phyloP scores from a whole-genome alignment of 208 protist genomes.

The Acanthamoeba castellanii region DNA sequence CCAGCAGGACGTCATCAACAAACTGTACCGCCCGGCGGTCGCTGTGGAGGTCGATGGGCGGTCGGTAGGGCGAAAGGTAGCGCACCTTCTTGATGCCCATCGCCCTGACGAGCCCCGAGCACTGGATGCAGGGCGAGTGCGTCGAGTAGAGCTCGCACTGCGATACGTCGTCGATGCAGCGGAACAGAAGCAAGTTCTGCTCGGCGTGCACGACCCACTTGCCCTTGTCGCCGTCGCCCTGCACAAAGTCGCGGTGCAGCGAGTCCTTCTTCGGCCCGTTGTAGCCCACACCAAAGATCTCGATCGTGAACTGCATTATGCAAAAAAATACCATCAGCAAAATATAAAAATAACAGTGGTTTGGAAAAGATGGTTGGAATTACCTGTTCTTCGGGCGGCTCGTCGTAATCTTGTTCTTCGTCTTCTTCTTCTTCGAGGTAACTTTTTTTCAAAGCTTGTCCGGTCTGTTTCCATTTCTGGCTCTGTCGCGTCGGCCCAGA shows the following conservation, averaged over 20 bases:
- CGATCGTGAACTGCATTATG: neutral
- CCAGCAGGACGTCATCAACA: too few species aligned
- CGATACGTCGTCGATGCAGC: neutral
- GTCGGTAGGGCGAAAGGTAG: neutral
- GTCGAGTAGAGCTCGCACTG: neutral
- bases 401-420: too few species aligned
- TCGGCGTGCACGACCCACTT: conserved; percentile 9
- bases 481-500: too few species aligned
- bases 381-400: too few species aligned
- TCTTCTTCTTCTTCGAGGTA: too few species aligned
- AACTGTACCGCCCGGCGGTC: too few species aligned
- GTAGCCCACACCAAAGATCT: neutral
- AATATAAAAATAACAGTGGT: too few species aligned
- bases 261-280: neutral
- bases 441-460: too few species aligned
- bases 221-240: neutral
- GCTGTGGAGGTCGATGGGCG: too few species aligned
- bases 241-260: neutral
- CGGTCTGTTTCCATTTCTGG: too few species aligned
- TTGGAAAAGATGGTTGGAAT: neutral
- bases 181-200: neutral
- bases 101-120: neutral
- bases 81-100: neutral
- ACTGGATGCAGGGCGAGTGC: neutral
- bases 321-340: too few species aligned